Base-by-base conservation (phyloP, 345 rosid species). In the Cardiospermum halicacabum region DNA sequence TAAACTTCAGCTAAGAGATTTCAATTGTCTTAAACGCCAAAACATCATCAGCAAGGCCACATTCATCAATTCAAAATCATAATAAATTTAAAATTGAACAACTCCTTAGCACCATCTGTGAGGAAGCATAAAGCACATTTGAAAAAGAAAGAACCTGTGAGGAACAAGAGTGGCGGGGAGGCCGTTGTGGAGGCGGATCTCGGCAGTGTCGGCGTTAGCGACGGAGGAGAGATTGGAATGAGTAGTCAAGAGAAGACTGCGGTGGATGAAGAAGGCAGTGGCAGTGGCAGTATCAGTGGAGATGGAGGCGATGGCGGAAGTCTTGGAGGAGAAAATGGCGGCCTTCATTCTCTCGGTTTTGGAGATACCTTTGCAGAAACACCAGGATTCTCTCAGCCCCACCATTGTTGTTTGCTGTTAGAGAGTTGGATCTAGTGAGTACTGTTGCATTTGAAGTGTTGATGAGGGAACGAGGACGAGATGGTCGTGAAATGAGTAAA, bases 311-410 rank as follows among this genome's bases (percentile, higher is more conserved):
- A 85, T 70, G 7, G 96, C 88, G 26, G 80, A 68, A 75, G 73
- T 70, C 75, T 86, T 89, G 7, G 79, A 79, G 53, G 92, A 68
- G 59, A 80, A 86, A 75, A 89, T 78, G 56, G 96, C 68, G 45
- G 84, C 97, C 69, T 89, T 89, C 92, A 83, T 88, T 70, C 65
- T 92, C 89, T 92, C 94, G 4, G 84, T 81, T 82, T 81, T 89
- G 73, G 96, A 81, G 3, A 89, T 83, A 59, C 98, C 97, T 68
- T 88, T 92, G 75, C 98, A 92, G 64, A 92, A 92, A 72, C 97
- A 92, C 90, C 88, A 89, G 0, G 96, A 84, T 77, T 92, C 92
- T 1, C 63, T 77, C 54, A 82, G 63, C 60, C 85, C 84, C 42
- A 96, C 87, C 98, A 92, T 92, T 73, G 11, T n/a, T 0, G 1